Evolutionary conservation across 805 yeast species (phyloP).

Genomic region (Ogataea methylovora): DNA sequence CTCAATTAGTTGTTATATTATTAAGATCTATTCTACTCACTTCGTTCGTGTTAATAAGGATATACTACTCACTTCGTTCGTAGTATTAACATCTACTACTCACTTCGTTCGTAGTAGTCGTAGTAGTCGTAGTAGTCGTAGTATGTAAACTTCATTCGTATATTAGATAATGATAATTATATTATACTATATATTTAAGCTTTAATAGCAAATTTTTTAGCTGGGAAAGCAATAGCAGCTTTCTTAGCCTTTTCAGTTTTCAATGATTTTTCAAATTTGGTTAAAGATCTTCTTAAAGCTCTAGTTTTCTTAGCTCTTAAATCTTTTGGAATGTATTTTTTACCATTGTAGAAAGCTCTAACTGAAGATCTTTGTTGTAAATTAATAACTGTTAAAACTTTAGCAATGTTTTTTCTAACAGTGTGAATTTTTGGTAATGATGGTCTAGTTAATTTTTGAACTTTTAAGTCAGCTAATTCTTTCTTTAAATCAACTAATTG

Average conservation of each 20-base stretch:
- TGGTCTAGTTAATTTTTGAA: constrained; percentile 88
- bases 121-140: too few species aligned
- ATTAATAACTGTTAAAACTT: constrained; percentile 95
- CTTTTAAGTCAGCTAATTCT: constrained; percentile 93
- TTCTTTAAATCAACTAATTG: constrained; percentile 95
- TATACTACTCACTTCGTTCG: too few species aligned
- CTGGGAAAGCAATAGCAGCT: constrained; percentile 94
- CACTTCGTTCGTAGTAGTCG: too few species aligned
- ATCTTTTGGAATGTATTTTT: constrained; percentile 96
- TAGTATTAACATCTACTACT: too few species aligned
- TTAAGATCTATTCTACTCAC: too few species aligned
- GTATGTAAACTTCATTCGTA: too few species aligned
- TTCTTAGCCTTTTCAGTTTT: constrained; percentile 86
- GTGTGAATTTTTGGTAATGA: constrained; percentile 94
- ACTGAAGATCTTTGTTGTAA: constrained; percentile 92
- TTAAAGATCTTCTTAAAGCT: constrained; percentile 96
- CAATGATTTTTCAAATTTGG: constrained; percentile 76
- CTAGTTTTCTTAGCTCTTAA: constrained; percentile 99
- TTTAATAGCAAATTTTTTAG: constrained; percentile 96
- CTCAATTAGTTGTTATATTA: too few species aligned
- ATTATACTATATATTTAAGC: constrained; percentile 48
- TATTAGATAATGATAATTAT: not conserved
- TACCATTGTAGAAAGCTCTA: constrained; percentile 90
- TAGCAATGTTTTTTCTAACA: constrained; percentile 98
- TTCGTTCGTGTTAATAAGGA: too few species aligned